Percentiles rank a stretch among this genome's conserved stretches.
These are phyloP conservation scores for Boletus sp. DNA, from an alignment of 768 basidiomycete species.

Conservation along the genomic window DNA sequence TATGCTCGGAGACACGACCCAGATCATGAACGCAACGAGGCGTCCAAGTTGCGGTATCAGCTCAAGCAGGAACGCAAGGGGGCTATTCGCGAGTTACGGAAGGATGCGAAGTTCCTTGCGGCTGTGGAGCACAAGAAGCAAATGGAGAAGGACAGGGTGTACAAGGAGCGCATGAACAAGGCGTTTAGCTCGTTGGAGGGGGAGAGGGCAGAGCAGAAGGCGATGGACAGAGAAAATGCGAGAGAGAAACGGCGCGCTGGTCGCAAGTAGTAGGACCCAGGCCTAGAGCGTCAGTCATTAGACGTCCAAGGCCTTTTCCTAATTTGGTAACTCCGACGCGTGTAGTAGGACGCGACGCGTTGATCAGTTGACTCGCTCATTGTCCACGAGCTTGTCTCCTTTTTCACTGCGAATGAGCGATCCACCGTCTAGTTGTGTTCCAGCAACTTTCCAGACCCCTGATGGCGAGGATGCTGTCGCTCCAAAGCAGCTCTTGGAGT, in stretches of 20 bases:
- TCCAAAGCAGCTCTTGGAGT: conserved; percentile 43
- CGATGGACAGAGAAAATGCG: conserved; percentile 78
- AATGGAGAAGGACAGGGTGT: conserved; percentile 77
- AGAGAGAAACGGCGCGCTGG: conserved; percentile 77
- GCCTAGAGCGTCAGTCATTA: background rate
- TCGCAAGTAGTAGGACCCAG: conserved; percentile 62
- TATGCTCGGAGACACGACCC: conserved; percentile 84
- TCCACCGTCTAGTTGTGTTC: conserved; percentile 25
- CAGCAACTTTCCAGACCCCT: conserved; percentile 33
- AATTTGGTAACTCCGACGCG: conserved; percentile 2
- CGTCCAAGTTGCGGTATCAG: conserved; percentile 78
- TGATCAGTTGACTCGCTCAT: background rate
- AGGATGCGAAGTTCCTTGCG: conserved; percentile 93
- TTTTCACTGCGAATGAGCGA: conserved; percentile 22
- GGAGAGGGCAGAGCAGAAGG: conserved; percentile 95
- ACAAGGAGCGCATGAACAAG: conserved; percentile 81
- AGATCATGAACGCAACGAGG: conserved; percentile 86
- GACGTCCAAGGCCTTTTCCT: background rate
- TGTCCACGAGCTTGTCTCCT: background rate
- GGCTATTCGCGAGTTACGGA: conserved; percentile 92
- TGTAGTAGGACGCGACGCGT: background rate
- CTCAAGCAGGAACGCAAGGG: conserved; percentile 97
- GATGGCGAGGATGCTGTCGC: conserved; percentile 23
- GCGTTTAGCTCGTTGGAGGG: conserved; percentile 75
- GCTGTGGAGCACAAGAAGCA: conserved; percentile 82